Evolutionary conservation across 2,329 filamentous ascomycete genomes (phyloP), one percentile per base, ranked within the genome.

Genomic region (Amauroascus niger): DNA sequence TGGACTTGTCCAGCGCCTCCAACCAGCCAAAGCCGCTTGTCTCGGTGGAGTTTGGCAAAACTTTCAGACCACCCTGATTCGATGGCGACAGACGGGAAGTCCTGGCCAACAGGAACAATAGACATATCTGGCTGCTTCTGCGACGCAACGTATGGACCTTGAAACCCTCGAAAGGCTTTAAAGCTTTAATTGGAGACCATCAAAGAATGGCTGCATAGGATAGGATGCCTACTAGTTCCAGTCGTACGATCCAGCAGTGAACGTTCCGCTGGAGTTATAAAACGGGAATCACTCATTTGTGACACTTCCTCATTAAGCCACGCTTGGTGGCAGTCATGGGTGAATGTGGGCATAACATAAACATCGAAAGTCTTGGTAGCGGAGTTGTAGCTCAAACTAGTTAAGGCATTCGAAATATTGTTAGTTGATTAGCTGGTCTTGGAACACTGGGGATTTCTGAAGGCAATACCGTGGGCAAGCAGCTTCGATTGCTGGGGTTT

Each of bases 1-100:
- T 53, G 14, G 13, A 57, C 39, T 30, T 40, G n/a, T 26, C 43
- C 48, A 13, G 5, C n/a, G 4, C 52, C 46, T 9, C 55, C 55
- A 14, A 20, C 24, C 18, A 58, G 35, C 57, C 57, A 57, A 2
- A 58, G 35, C 5, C n/a, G 24, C 52, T 50, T 57, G 30, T 58
- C 55, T n/a, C 41, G 47, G 6, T 55, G 40, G n/a, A 58, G 50
- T n/a, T 37, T 7, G 1, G 30, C 8, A 3, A 40, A 32, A 32
- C 28, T 33, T 39, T 58, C 52, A n/a, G 33, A 26, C 55, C 55
- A 58, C 28, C 52, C 55, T 39, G 49, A 48, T 40, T 57, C 55
- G 6, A 55, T 32, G 6, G 40, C 57, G 7, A 58, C 40, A n/a
- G 55, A 47, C 14, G 55, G 55, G 32, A 56, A 14, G 8, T 32